Conservation (phyloP, 345 rosid genomes). For the Gossypium ekmanianum region DNA sequence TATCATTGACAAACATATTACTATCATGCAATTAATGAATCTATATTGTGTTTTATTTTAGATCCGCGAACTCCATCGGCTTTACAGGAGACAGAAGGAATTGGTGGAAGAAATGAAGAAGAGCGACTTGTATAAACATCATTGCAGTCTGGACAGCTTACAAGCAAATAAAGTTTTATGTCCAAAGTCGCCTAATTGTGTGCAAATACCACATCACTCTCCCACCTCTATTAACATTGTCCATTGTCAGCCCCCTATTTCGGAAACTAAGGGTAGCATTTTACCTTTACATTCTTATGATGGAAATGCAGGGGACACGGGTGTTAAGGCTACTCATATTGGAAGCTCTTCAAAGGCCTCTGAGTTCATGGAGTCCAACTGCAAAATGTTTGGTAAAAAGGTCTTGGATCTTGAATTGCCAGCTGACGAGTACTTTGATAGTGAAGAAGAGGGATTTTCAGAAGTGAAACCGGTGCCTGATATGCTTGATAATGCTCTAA, state of each 20-base stretch:
- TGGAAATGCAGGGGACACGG: conserved; percentile 7
- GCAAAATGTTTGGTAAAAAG: conserved; percentile 37
- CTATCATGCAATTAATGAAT: conserved; percentile 12
- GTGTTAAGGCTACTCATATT: conserved; percentile 12
- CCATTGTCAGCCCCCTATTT: conserved; percentile 26
- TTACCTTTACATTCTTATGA: conserved; percentile 9
- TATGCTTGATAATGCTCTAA: conserved; percentile 13
- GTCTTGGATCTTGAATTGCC: conserved; percentile 56
- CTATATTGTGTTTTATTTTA: conserved; percentile 23
- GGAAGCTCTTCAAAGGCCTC: conserved; percentile 13
- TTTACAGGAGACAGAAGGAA: conserved; percentile 51
- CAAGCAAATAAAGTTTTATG: conserved; percentile 23
- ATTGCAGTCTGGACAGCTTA: conserved; percentile 16
- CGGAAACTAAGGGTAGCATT: conserved; percentile 19
- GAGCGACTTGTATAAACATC: conserved; percentile 16
- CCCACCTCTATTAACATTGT: conserved; percentile 22
- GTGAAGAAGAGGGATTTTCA: conserved; percentile 28
- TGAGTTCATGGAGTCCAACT: conserved; percentile 23
- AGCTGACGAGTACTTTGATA: conserved; percentile 36
- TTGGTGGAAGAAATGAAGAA: conserved; percentile 47
- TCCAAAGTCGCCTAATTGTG: conserved; percentile 14
- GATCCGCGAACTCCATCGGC: conserved; percentile 60
- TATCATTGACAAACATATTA: not conserved
- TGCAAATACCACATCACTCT: conserved; percentile 6
- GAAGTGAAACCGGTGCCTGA: conserved; percentile 16